Percentiles rank a stretch among this genome's conserved stretches.
Conservation (phyloP, 2,329 filamentous ascomycete genomes). For the Sarocladium oryzae region DNA sequence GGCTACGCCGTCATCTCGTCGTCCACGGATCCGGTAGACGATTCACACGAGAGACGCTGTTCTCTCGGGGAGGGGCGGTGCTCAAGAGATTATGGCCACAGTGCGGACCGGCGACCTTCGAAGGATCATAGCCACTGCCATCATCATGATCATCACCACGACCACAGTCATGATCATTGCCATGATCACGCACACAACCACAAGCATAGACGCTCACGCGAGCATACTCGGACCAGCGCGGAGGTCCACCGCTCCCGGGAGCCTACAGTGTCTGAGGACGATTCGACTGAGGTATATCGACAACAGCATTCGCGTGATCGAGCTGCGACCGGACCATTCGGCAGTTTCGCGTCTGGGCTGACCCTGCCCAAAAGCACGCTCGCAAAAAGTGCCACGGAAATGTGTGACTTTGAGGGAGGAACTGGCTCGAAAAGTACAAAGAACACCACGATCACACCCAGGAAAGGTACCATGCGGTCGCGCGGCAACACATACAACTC, state of each 20-base stretch:
- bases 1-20: conserved; percentile 3
- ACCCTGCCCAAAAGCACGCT: conserved; percentile 1
- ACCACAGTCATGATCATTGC: not conserved
- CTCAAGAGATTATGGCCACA: not conserved
- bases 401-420: not conserved
- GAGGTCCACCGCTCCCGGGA: not conserved
- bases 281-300: not conserved
- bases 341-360: not conserved
- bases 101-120: not conserved
- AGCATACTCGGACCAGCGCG: not conserved
- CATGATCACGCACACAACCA: not conserved
- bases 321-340: not conserved
- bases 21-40: not conserved
- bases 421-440: not conserved
- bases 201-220: not conserved
- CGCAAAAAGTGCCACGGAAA: not conserved
- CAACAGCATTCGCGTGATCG: not conserved
- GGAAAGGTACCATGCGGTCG: not conserved
- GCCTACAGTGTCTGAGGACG: not conserved
- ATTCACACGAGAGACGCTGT: not conserved
- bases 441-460: not conserved
- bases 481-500: conserved; percentile 5
- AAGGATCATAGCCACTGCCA: not conserved
- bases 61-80: not conserved
- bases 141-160: not conserved